phyloP scores from a whole-genome alignment of 208 protist species.

The Trypanosoma rangeli region DNA sequence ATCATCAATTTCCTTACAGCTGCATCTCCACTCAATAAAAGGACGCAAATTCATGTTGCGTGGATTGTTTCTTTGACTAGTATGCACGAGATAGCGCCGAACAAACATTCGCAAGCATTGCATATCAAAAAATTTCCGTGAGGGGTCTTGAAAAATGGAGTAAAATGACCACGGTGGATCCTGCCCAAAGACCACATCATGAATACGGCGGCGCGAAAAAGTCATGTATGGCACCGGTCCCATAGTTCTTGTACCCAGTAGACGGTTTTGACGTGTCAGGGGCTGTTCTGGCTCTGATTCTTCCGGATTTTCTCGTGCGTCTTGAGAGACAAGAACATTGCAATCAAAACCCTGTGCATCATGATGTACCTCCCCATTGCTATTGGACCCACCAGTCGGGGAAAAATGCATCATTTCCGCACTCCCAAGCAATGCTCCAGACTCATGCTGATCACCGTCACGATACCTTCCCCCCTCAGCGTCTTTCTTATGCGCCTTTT shows the following conservation, averaged over 20 bases:
- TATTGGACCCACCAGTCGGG: background rate
- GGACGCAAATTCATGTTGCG: slow-evolving; percentile 54
- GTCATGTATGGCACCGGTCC: slow-evolving; percentile 78
- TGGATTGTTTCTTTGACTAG: slow-evolving; percentile 70
- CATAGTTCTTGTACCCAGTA: slow-evolving; percentile 10
- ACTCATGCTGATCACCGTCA: background rate
- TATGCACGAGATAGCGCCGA: slow-evolving; percentile 79
- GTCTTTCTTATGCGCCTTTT: background rate
- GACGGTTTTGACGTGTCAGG: slow-evolving; percentile 4
- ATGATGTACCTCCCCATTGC: background rate
- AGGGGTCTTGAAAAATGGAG: slow-evolving; percentile 60
- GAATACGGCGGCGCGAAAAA: slow-evolving; percentile 70
- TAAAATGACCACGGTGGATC: slow-evolving; percentile 60
- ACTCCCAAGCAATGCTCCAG: background rate
- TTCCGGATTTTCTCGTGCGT: background rate
- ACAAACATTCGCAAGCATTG: slow-evolving; percentile 87
- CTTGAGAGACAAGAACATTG: background rate
- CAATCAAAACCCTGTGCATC: slow-evolving; percentile 1
- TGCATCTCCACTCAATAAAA: slow-evolving; percentile 64
- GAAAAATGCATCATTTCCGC: background rate
- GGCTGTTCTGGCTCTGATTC: background rate
- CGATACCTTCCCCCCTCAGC: background rate
- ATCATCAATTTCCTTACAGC: slow-evolving; percentile 54
- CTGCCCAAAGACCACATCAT: slow-evolving; percentile 64
- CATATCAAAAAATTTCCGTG: slow-evolving; percentile 61